A percentile compares a stretch with the other conserved stretches of the same genome.
Evolutionary conservation across 371 early-diverging fungal genomes (phyloP).

Genomic region (Lichtheimia corymbifera): DNA sequence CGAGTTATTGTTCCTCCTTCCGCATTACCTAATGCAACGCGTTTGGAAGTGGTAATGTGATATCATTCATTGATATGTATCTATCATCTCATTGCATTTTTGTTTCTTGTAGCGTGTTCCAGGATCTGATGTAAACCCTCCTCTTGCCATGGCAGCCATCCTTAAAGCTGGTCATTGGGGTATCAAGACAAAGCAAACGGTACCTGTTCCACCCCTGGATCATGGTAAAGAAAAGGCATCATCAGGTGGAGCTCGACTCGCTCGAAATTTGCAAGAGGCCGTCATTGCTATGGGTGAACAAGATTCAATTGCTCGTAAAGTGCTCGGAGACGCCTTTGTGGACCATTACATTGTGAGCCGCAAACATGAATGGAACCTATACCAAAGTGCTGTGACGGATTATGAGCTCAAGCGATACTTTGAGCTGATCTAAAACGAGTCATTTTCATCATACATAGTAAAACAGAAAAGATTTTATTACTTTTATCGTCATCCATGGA

Average conservation of each 20-base stretch:
- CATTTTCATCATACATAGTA: constrained; percentile 2
- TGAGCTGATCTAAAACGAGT: constrained; percentile 57
- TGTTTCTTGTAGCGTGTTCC: constrained; percentile 59
- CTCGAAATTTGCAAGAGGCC: constrained; percentile 72
- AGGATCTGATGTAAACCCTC: constrained; percentile 85
- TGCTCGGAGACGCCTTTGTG: constrained; percentile 80
- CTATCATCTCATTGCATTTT: not conserved
- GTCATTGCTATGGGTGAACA: constrained; percentile 60
- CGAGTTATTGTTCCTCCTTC: constrained; percentile 79
- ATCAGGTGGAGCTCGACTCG: constrained; percentile 47
- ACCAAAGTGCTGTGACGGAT: constrained; percentile 76
- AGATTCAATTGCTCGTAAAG: constrained; percentile 72
- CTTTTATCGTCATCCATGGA: not conserved
- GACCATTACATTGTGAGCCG: constrained; percentile 76
- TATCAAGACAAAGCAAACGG: constrained; percentile 59
- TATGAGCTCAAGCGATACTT: constrained; percentile 79
- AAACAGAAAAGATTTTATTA: not conserved
- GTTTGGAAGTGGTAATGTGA: constrained; percentile 67
- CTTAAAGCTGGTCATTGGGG: constrained; percentile 81
- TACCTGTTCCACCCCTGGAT: constrained; percentile 46
- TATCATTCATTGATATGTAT: not conserved
- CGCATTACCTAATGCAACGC: constrained; percentile 61
- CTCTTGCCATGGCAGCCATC: constrained; percentile 77
- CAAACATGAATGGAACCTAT: constrained; percentile 72
- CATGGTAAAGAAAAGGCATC: constrained; percentile 6